Evolutionary conservation across 1,139 yeast genomes (phyloP).

Genomic region (Debaryomycetaceae sp.): DNA sequence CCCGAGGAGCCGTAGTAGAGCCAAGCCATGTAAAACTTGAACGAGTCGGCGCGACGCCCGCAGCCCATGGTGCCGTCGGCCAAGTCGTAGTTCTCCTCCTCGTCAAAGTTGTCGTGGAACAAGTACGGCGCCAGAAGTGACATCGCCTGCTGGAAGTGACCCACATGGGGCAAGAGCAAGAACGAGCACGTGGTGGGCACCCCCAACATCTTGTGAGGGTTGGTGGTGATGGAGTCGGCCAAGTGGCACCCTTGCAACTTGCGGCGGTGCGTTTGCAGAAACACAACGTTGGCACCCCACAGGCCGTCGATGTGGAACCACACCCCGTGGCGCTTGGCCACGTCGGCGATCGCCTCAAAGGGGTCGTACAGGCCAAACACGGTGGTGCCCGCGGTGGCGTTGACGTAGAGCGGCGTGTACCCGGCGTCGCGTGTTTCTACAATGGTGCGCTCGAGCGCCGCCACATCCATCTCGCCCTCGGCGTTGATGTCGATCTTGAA

Average conservation of each 20-base stretch:
- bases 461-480: constrained; percentile 55
- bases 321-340: constrained; percentile 50
- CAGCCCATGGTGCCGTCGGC: constrained; percentile 95
- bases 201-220: constrained; percentile 91
- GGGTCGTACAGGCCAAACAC: constrained; percentile 84
- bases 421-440: constrained; percentile 45
- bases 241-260: constrained; percentile 56
- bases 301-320: constrained; percentile 91
- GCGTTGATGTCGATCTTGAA: constrained; percentile 54
- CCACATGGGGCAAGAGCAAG: constrained; percentile 64
- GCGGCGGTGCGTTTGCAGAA: constrained; percentile 46
- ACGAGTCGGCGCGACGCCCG: constrained; percentile 80
- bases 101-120: constrained; percentile 53
- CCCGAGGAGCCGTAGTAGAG: constrained; percentile 65
- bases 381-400: constrained; percentile 87
- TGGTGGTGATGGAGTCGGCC: constrained; percentile 78
- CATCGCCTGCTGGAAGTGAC: constrained; percentile 65
- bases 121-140: constrained; percentile 77
- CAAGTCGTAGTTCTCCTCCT: constrained; percentile 63
- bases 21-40: constrained; percentile 80
- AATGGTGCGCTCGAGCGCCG: constrained; percentile 45
- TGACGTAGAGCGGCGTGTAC: constrained; percentile 67
- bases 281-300: constrained; percentile 86
- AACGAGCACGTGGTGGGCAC: constrained; percentile 86
- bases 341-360: constrained; percentile 46